Conservation (phyloP, 2,329 filamentous ascomycete genomes). For the Aspergillus latus region DNA sequence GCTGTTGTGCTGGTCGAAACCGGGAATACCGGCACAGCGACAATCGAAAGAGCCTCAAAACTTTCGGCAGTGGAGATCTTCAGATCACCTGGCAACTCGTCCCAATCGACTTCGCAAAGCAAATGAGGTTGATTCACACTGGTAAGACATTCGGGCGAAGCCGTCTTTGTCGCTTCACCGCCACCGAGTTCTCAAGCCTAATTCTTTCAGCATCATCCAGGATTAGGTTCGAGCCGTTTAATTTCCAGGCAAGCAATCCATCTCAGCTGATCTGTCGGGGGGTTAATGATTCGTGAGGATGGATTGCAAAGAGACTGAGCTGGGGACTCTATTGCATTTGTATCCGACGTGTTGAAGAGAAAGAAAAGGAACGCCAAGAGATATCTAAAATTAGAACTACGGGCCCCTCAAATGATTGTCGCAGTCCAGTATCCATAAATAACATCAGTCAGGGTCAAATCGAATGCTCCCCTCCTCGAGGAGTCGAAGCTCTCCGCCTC, state of each 20-base stretch:
- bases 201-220: not conserved
- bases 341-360: not conserved
- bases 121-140: not conserved
- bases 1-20: not conserved
- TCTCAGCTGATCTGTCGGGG: not conserved
- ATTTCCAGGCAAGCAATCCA: not conserved
- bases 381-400: constrained; percentile 6
- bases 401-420: constrained; percentile 2
- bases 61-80: not conserved
- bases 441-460: not conserved
- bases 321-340: not conserved
- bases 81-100: not conserved
- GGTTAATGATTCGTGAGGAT: not conserved
- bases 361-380: not conserved
- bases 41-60: not conserved
- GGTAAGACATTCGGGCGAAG: not conserved
- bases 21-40: not conserved
- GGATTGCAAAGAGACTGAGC: not conserved
- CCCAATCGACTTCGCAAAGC: not conserved
- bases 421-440: constrained; percentile 6
- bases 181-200: not conserved
- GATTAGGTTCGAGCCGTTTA: not conserved
- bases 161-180: constrained; percentile 4
- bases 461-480: not conserved
- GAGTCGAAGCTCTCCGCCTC: not conserved